A percentile compares a stretch with the other conserved stretches of the same genome.
Evolutionary conservation across 2,329 filamentous ascomycete genomes (phyloP).

Genomic region (Iodosphaeria phyllophila): DNA sequence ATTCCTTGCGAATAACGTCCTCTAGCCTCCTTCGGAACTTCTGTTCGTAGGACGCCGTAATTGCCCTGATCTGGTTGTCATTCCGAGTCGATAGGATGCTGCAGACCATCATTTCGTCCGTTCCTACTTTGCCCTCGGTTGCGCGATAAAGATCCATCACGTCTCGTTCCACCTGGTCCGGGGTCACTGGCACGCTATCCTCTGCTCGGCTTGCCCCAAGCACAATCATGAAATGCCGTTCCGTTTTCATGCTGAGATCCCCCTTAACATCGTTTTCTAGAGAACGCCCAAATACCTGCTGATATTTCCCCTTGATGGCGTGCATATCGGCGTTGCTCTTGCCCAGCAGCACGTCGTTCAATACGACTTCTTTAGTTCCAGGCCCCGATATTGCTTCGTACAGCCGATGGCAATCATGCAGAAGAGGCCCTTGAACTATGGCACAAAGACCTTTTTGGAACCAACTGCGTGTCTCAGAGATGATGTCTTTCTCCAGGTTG

Average conservation of each 20-base stretch:
- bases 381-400: slow-evolving; percentile 55
- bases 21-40: slow-evolving; percentile 55
- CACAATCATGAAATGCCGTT: slow-evolving; percentile 70
- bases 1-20: slow-evolving; percentile 52
- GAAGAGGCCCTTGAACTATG: slow-evolving; percentile 60
- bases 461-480: slow-evolving; percentile 57
- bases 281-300: slow-evolving; percentile 41
- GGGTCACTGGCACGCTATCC: slow-evolving; percentile 56
- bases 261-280: slow-evolving; percentile 56
- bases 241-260: slow-evolving; percentile 74
- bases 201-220: slow-evolving; percentile 57
- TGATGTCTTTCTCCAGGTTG: slow-evolving; percentile 55
- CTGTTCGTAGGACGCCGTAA: slow-evolving; percentile 54
- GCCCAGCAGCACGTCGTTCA: slow-evolving; percentile 73
- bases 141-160: slow-evolving; percentile 60
- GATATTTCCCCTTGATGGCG: slow-evolving; percentile 69
- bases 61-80: slow-evolving; percentile 69
- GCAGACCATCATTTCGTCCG: slow-evolving; percentile 62
- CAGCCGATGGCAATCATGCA: slow-evolving; percentile 54
- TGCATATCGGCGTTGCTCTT: slow-evolving; percentile 75
- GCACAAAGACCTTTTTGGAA: slow-evolving; percentile 60
- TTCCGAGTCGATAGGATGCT: slow-evolving; percentile 58
- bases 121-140: slow-evolving; percentile 53
- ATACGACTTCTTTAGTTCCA: slow-evolving; percentile 70
- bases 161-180: slow-evolving; percentile 56